Evolutionary conservation across 2,329 filamentous ascomycete species (phyloP), one percentile per base, ranked within the genome.

Genomic region (Trichoderma polysporum): DNA sequence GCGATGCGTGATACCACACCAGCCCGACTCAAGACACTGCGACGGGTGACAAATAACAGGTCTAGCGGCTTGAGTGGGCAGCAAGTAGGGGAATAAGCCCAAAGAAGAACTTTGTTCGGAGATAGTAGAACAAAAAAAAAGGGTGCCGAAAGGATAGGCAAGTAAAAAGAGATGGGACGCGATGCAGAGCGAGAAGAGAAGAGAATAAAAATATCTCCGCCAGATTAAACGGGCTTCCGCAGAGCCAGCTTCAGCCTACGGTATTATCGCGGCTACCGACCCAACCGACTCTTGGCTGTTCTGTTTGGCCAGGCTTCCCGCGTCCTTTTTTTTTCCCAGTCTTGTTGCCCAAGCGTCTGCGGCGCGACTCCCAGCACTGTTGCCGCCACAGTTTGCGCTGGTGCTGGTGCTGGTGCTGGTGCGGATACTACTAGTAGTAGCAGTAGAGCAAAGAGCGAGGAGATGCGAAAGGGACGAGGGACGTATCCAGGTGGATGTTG

Each of bases 41-140:
- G 73, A 70, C 69, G 70, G 60, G 60, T 64, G 60, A 74, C 70
- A 68, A 69, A 70, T 65, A 68, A 69, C 25, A 37, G 53, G 53
- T 31, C 62, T 37, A 50, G 62, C 53, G 52, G 53, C 31, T n/a
- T 50, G 62, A 52, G 52, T 33, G 52, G 53, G 53, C 52, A 66
- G 60, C 60, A 64, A 25, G 60, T 31, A 54, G 49, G 50, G 41
- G 53, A 65, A 56, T 47, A 50, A 49, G 52, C 53, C 53, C 53
- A 50, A 64, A 53, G 22, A 35, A 50, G 50, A 65, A 49, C 35
- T 57, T 12, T 33, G 19, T 31, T 58, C 22, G 61, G 62, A 27
- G 29, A 56, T 25, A 22, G 17, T 37, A 39, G 5, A n/a, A 56
- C 4, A 25, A 45, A 37, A 17, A 47, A 22, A 19, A 31, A 41